Base-by-base conservation (phyloP, 768 basidiomycete genomes). In the Brasilioporus rufonigricans region DNA sequence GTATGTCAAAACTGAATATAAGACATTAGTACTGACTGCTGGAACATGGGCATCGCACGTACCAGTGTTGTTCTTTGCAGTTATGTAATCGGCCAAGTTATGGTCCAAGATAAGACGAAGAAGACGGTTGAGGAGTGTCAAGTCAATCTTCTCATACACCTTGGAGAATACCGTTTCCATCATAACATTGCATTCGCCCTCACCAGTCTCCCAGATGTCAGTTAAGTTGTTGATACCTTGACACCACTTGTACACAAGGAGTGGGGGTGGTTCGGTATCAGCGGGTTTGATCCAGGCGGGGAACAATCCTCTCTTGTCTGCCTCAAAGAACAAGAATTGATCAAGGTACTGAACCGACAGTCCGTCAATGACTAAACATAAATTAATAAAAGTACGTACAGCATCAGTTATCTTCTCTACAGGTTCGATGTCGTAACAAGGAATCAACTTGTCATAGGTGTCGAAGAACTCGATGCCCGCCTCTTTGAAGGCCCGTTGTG, bases 331-430 rank as follows among this genome's bases (percentile, higher is more conserved):
- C 51, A 99, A 73, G 85, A 97, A 98, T 74, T 98, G 96, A 65
- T 98, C 96, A 36, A 98, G 83, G 70, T 98, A 98, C 81, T 89
- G 58, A 4, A 52, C 53, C 24, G 33, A 53, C 44, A 19, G 54
- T 63, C 27, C 57, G 60, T 61, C 50, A 68, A 27, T 56, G 12
- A 26, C 11, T 2, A 3, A 27, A 19, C 4, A 36, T 36, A 32
- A 40, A 49, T 44, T 5, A 21, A 3, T 16, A 19, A 6, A 12
- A 6, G 46, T 13, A 79, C 87, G 68, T 60, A 89, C 87, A 33
- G 97, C 97, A 72, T 98, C 97, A 26, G 97, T 98, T 61, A 99
- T 98, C 84, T 99, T 99, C 78, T 99, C 97, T 16, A 99, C 93
- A 0, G 97, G 97, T 70, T 99, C 97, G 58, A 99, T 98, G 65